Evolutionary conservation across 257 asterid genomes (phyloP).

Genomic region (Cordia subcordata): DNA sequence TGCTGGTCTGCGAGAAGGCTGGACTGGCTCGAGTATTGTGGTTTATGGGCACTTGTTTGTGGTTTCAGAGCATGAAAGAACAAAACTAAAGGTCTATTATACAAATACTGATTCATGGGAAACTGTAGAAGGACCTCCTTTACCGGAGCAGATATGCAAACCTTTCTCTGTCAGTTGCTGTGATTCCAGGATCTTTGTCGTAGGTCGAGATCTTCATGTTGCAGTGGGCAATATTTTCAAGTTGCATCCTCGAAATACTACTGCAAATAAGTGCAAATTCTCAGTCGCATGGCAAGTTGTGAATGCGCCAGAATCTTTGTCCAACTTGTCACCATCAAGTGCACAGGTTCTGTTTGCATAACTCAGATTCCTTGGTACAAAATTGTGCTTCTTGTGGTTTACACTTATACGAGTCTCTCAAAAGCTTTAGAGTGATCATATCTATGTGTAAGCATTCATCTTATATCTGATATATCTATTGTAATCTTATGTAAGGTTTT

Average conservation of each 20-base stretch:
- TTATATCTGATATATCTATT: not conserved
- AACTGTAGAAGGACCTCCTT: slow-evolving; percentile 67
- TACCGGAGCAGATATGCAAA: slow-evolving; percentile 89
- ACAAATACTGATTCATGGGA: slow-evolving; percentile 71
- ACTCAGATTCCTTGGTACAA: not conserved
- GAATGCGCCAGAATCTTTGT: slow-evolving; percentile 68
- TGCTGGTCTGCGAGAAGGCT: slow-evolving; percentile 85
- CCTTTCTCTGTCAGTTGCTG: slow-evolving; percentile 72
- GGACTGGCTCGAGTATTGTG: slow-evolving; percentile 97
- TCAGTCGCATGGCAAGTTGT: slow-evolving; percentile 65
- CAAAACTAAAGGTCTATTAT: slow-evolving; percentile 87
- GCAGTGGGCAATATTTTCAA: slow-evolving; percentile 66
- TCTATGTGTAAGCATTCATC: not conserved
- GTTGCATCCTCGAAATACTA: slow-evolving; percentile 1
- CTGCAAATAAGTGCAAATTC: slow-evolving; percentile 35
- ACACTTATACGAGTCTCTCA: not conserved
- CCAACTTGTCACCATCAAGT: slow-evolving; percentile 69
- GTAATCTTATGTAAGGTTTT: no score
- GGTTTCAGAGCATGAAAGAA: slow-evolving; percentile 90
- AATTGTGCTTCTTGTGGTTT: not conserved
- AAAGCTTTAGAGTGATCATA: not conserved
- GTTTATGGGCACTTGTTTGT: slow-evolving; percentile 65
- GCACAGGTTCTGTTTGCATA: slow-evolving; percentile 93
- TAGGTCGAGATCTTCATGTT: slow-evolving; percentile 82
- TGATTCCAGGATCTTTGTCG: slow-evolving; percentile 63